Percentiles rank a stretch among this genome's conserved stretches.
Conservation (phyloP, 202 grass and related monocot species). For the Musa balbisiana region DNA sequence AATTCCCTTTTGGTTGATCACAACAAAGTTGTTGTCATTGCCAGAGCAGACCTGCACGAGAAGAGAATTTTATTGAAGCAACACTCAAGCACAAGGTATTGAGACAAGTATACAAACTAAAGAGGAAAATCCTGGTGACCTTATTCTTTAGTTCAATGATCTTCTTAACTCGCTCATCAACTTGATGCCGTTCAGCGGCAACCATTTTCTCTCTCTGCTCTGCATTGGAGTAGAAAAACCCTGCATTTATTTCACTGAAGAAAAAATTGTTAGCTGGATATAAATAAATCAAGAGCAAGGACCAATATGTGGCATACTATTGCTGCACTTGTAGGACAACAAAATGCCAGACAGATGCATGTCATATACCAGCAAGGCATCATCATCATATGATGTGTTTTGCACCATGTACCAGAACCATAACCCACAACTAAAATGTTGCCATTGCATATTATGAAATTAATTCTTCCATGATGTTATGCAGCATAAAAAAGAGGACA, state of each 20-base stretch:
- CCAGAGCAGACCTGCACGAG: conserved; percentile 56
- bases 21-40: conserved; percentile 84
- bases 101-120: neutral
- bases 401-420: neutral
- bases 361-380: neutral
- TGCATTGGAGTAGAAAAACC: conserved; percentile 91
- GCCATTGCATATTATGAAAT: neutral
- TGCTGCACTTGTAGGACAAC: neutral
- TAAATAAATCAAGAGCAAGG: neutral
- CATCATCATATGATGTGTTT: neutral
- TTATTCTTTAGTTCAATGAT: conserved; percentile 95
- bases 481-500: neutral
- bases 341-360: neutral
- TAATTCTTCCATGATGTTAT: no score
- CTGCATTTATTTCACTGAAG: conserved; percentile 95
- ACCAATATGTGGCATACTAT: neutral
- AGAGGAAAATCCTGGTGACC: conserved; percentile 23
- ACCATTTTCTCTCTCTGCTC: conserved; percentile 99
- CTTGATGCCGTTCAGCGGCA: conserved; percentile 77
- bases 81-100: neutral
- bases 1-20: conserved; percentile 98
- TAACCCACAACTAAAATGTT: neutral
- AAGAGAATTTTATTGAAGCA: neutral
- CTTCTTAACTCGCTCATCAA: conserved; percentile 90
- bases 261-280: conserved; percentile 24